phyloP scores from a whole-genome alignment of 208 protist genomes.

The Crithidia brevicula region DNA sequence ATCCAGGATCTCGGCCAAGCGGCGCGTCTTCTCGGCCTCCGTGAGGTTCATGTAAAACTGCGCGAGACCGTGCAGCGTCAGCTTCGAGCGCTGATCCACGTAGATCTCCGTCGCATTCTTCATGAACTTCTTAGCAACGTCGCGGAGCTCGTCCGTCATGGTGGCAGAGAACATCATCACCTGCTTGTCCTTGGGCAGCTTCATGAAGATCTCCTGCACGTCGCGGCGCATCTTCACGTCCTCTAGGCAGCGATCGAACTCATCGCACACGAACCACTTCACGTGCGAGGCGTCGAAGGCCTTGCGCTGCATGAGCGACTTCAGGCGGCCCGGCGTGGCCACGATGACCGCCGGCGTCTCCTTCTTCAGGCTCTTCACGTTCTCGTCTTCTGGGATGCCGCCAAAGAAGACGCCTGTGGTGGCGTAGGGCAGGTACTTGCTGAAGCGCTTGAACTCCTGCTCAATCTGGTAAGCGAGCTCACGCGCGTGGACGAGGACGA shows the following conservation, averaged over 20 bases:
- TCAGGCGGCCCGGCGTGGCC: slow-evolving; percentile 98
- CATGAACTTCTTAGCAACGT: slow-evolving; percentile 99
- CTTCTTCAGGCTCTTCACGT: slow-evolving; percentile 88
- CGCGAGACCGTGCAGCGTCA: slow-evolving; percentile 98
- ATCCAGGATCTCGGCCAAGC: slow-evolving; percentile 98
- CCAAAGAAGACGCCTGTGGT: slow-evolving; percentile 98
- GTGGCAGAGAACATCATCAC: slow-evolving; percentile 99
- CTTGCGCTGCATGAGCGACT: slow-evolving; percentile 91
- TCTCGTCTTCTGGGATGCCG: slow-evolving; percentile 93
- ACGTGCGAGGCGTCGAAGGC: slow-evolving; percentile 94
- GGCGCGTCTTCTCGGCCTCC: slow-evolving; percentile 98
- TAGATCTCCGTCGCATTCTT: slow-evolving; percentile 96
- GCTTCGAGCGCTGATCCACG: slow-evolving; percentile 98
- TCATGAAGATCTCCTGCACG: slow-evolving; percentile 98
- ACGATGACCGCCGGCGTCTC: slow-evolving; percentile 97
- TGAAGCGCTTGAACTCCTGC: slow-evolving; percentile 98
- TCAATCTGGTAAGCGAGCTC: slow-evolving; percentile 99
- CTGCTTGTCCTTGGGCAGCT: slow-evolving; percentile 98
- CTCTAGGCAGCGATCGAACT: slow-evolving; percentile 99
- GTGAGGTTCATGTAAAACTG: slow-evolving; percentile 98
- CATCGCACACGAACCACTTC: slow-evolving; percentile 99
- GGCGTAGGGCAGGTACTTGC: slow-evolving; percentile 95
- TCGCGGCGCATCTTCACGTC: slow-evolving; percentile 95
- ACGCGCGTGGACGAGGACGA: slow-evolving; percentile 97
- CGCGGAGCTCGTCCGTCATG: slow-evolving; percentile 95